Evolutionary conservation across 345 rosid species (phyloP).

Genomic region (Leavenworthia alabamica): DNA sequence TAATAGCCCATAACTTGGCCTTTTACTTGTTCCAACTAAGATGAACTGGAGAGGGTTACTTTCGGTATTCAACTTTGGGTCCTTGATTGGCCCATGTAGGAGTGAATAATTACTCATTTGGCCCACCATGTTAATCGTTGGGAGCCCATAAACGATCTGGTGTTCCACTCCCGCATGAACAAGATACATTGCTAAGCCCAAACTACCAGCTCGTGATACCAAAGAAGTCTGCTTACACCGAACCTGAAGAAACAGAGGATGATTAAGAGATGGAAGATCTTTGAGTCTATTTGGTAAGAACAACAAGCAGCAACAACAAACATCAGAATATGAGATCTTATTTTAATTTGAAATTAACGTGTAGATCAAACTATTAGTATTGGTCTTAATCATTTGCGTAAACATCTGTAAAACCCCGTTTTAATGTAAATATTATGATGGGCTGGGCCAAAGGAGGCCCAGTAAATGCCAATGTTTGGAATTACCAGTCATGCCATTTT

Average conservation of each 20-base stretch:
- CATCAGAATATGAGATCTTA: too few species aligned
- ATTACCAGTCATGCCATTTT: too few species aligned
- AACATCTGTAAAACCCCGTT: too few species aligned
- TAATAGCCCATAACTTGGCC: neutral
- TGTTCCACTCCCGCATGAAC: slow-evolving; percentile 79
- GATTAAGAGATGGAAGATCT: slow-evolving; percentile 63
- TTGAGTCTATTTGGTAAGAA: slow-evolving; percentile 42
- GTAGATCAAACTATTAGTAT: too few species aligned
- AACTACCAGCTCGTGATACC: slow-evolving; percentile 75
- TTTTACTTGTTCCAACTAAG: neutral
- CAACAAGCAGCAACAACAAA: slow-evolving; percentile 48
- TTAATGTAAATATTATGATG: too few species aligned
- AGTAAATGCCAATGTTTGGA: too few species aligned
- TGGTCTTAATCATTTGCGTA: too few species aligned
- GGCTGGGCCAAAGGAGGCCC: too few species aligned
- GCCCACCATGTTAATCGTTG: neutral
- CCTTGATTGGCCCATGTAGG: slow-evolving; percentile 2
- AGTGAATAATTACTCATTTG: neutral
- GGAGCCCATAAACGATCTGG: slow-evolving; percentile 30
- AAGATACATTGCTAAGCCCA: slow-evolving; percentile 67
- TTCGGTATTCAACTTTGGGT: neutral
- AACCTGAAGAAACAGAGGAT: slow-evolving; percentile 70
- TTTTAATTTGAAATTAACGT: too few species aligned
- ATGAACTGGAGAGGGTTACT: neutral
- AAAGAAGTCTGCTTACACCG: slow-evolving; percentile 45